phyloP scores from a whole-genome alignment of 805 yeast genomes.

The Yarrowia sp. region DNA sequence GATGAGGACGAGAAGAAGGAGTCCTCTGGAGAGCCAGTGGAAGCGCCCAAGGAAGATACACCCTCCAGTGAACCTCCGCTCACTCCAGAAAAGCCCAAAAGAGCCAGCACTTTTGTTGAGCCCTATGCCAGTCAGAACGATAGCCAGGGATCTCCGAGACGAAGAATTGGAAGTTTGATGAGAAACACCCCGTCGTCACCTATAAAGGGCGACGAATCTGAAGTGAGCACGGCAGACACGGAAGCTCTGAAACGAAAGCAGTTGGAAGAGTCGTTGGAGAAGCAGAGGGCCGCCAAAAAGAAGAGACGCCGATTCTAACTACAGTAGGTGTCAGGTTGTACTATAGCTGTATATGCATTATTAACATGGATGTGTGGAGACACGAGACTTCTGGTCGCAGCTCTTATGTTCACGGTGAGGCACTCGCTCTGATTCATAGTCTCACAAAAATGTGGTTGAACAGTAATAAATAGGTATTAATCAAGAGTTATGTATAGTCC shows the following conservation, averaged over 20 bases:
- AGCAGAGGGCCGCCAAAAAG: conserved; percentile 3
- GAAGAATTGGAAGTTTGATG: conserved; percentile 26
- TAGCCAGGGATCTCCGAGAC: conserved; percentile 10
- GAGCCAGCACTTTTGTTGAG: background rate
- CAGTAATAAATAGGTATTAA: too few species aligned
- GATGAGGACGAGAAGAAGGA: background rate
- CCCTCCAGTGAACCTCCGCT: background rate
- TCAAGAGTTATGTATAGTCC: too few species aligned
- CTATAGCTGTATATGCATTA: too few species aligned
- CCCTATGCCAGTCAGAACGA: background rate
- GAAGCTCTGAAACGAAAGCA: conserved; percentile 9
- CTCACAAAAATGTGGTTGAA: too few species aligned
- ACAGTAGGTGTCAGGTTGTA: too few species aligned
- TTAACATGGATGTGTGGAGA: too few species aligned
- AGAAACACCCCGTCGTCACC: conserved; percentile 10
- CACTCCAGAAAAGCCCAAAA: background rate
- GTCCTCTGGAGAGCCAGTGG: background rate
- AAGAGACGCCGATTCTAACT: conserved; percentile 17
- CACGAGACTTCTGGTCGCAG: too few species aligned
- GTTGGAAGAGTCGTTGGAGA: conserved; percentile 14
- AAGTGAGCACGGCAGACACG: background rate
- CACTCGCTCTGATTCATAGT: too few species aligned
- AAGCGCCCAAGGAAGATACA: background rate
- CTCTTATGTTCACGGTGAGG: too few species aligned
- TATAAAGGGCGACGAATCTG: background rate